These are phyloP conservation scores for Drechmeria coniospora DNA, from an alignment of 2,329 filamentous ascomycete species.

Conservation along the genomic window DNA sequence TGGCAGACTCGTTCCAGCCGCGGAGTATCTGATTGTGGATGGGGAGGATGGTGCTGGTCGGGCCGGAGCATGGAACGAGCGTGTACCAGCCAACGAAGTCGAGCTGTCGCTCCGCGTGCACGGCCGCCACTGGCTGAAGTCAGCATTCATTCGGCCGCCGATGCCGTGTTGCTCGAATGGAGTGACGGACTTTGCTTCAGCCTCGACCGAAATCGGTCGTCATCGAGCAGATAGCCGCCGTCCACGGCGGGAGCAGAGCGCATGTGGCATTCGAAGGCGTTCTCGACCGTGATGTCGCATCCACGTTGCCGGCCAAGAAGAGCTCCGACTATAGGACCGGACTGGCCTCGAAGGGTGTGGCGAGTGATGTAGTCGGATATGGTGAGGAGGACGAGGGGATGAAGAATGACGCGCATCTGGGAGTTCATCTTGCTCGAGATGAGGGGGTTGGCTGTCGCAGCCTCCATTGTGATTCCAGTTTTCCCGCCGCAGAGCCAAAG, in stretches of 20 bases:
- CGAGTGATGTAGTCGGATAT: constrained; percentile 95
- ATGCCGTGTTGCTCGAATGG: background rate
- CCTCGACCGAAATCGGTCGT: constrained; percentile 59
- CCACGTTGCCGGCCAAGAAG: constrained; percentile 88
- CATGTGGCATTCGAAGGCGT: constrained; percentile 73
- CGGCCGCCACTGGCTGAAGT: constrained; percentile 55
- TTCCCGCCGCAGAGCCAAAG: background rate
- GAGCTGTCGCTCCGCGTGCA: constrained; percentile 70
- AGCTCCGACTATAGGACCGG: constrained; percentile 67
- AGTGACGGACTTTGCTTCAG: constrained; percentile 60
- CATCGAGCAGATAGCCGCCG: constrained; percentile 47
- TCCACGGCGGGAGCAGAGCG: constrained; percentile 26
- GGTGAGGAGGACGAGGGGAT: constrained; percentile 87
- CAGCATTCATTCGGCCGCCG: background rate
- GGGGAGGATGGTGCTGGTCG: constrained; percentile 50
- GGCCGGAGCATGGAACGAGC: constrained; percentile 56
- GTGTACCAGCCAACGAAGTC: constrained; percentile 91
- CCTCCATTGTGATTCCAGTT: constrained; percentile 27
- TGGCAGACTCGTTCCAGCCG: constrained; percentile 66
- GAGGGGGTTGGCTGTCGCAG: constrained; percentile 34
- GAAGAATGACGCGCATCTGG: constrained; percentile 70
- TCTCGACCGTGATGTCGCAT: constrained; percentile 77
- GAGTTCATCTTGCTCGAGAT: constrained; percentile 51
- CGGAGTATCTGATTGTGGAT: constrained; percentile 66
- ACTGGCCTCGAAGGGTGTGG: constrained; percentile 62